These are phyloP conservation scores for Comarum palustre DNA, from an alignment of 306 rosid species.

Conservation along the genomic window DNA sequence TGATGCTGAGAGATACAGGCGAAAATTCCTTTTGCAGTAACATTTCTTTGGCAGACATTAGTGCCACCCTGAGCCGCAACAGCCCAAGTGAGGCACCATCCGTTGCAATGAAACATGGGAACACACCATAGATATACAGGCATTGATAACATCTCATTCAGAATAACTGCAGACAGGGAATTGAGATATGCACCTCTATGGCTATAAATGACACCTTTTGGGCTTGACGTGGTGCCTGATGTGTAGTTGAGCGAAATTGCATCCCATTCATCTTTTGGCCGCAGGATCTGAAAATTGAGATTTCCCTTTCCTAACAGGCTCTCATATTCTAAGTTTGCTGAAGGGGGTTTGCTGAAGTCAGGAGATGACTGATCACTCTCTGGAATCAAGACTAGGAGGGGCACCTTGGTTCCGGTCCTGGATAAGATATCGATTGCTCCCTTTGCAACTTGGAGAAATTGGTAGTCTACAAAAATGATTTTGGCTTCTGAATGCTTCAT, in stretches of 20 bases:
- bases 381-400: slow-evolving; percentile 48
- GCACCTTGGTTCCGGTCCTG: slow-evolving; percentile 33
- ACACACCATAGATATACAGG: slow-evolving; percentile 81
- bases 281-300: slow-evolving; percentile 44
- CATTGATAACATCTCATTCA: slow-evolving; percentile 60
- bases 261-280: slow-evolving; percentile 72
- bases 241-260: slow-evolving; percentile 81
- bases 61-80: slow-evolving; percentile 95
- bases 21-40: slow-evolving; percentile 55
- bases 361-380: slow-evolving; percentile 37
- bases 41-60: slow-evolving; percentile 69
- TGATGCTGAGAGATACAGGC: slow-evolving; percentile 46
- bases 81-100: slow-evolving; percentile 89
- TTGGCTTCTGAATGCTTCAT: slow-evolving; percentile 71
- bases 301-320: slow-evolving; percentile 49
- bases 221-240: slow-evolving; percentile 91
- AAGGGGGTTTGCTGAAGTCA: slow-evolving; percentile 7
- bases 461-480: slow-evolving; percentile 59
- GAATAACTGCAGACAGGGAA: slow-evolving; percentile 55
- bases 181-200: slow-evolving; percentile 92
- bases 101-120: slow-evolving; percentile 96
- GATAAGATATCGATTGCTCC: slow-evolving; percentile 58
- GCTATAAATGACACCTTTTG: slow-evolving; percentile 81
- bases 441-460: slow-evolving; percentile 46
- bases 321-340: slow-evolving; percentile 52